Evolutionary conservation across 208 protist species (phyloP).

Genomic region (Entamoeba histolytica): DNA sequence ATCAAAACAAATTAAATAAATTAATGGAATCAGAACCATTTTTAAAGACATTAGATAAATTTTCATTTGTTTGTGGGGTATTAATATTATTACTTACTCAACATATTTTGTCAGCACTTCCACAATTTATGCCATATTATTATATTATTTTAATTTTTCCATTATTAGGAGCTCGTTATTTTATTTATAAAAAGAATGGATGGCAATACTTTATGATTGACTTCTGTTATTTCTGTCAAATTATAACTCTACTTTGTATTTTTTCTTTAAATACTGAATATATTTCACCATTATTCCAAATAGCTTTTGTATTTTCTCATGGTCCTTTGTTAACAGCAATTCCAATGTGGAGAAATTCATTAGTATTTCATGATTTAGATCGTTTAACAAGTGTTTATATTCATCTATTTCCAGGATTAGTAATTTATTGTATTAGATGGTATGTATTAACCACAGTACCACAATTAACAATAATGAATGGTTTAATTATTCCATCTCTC

Average conservation of each 20-base stretch:
- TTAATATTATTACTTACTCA: neutral
- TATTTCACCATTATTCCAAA: neutral
- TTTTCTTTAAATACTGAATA: neutral
- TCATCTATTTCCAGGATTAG: slow-evolving; percentile 31
- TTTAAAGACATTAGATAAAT: neutral
- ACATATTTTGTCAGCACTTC: neutral
- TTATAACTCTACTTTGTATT: neutral
- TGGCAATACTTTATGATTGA: neutral
- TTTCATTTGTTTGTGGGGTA: neutral
- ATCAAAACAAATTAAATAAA: neutral
- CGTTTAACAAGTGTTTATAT: slow-evolving; percentile 38
- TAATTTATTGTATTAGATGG: slow-evolving; percentile 10
- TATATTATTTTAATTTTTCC: neutral
- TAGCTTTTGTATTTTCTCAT: neutral
- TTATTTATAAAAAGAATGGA: neutral
- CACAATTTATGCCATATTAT: neutral
- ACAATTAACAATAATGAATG: neutral
- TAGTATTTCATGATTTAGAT: slow-evolving; percentile 42
- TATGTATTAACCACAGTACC: neutral
- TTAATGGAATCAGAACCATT: neutral
- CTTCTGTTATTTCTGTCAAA: neutral
- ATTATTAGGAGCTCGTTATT: neutral
- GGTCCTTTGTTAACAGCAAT: slow-evolving; percentile 34
- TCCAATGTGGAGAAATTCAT: slow-evolving; percentile 31
- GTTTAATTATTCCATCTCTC: neutral